phyloP scores from a whole-genome alignment of 768 basidiomycete species.

The Clitopilus passeckerianus region DNA sequence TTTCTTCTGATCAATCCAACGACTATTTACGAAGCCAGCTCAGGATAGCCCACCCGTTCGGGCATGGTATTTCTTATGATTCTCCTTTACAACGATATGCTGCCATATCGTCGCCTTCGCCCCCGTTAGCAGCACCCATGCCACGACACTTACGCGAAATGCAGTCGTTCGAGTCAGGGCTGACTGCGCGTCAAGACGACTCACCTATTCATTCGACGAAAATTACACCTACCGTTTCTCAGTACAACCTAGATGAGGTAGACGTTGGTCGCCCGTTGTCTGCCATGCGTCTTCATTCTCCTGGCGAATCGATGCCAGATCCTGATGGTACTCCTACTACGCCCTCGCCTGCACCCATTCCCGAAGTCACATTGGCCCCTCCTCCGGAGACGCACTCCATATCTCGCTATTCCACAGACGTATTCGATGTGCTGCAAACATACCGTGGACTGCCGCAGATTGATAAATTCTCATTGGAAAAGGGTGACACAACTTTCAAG shows the following conservation, averaged over 20 bases:
- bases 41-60: slow-evolving; percentile 54
- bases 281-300: slow-evolving; percentile 15
- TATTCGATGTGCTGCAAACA: slow-evolving; percentile 79
- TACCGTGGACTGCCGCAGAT: slow-evolving; percentile 73
- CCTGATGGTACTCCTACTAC: slow-evolving; percentile 6
- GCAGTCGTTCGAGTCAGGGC: slow-evolving; percentile 82
- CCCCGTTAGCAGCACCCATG: slow-evolving; percentile 19
- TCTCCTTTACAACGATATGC: slow-evolving; percentile 44
- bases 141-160: slow-evolving; percentile 70
- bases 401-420: slow-evolving; percentile 65
- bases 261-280: slow-evolving; percentile 21
- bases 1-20: slow-evolving; percentile 18
- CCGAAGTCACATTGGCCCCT: slow-evolving; percentile 22
- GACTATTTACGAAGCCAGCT: slow-evolving; percentile 14
- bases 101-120: slow-evolving; percentile 28
- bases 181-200: slow-evolving; percentile 64
- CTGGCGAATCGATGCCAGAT: slow-evolving; percentile 5
- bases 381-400: slow-evolving; percentile 44
- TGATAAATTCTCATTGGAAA: slow-evolving; percentile 56
- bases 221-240: slow-evolving; percentile 9
- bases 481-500: slow-evolving; percentile 60
- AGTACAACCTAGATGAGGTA: slow-evolving; percentile 10
- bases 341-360: slow-evolving; percentile 5
- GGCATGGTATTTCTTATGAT: slow-evolving; percentile 56
- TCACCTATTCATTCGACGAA: slow-evolving; percentile 6